Base-by-base conservation (phyloP, 495 filamentous ascomycete species). In the Trichodelitschia bisporula region DNA sequence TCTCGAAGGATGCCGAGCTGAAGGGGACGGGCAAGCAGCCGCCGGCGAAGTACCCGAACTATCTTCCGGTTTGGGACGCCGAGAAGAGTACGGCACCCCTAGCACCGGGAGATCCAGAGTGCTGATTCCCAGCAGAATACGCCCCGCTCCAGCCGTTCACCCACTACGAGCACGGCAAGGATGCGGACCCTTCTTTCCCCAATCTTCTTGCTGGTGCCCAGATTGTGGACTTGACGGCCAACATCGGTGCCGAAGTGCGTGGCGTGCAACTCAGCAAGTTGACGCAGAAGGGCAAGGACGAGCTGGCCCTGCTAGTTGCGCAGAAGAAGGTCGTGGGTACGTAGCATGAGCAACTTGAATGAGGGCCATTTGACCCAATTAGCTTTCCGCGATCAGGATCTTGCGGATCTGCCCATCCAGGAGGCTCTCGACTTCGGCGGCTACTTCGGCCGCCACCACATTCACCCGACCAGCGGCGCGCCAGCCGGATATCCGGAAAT, bases 371-470 rank as follows among this genome's bases (percentile, higher is more conserved):
- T 31, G 16, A 35, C 26, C 8, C 26, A 8, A 25, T 17, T 35
- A 62, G 76, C 66, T 2, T 84, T 90, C 59, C 59, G 71, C 16
- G 62, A 70, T 44, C 77, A 86, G 44, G 72, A 82, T 40, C 67
- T 90, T 36, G 69, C 69, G 29, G 61, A 76, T 37, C 49, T 83
- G n/a, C 56, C 71, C 3, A 78, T 84, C 35, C 47, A 59, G 19
- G 53, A 73, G 10, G 72, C 70, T 3, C 53, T 78, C 3, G 61
- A 75, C n/a, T 77, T 67, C 37, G 73, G 68, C 19, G 55, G 56
- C 5, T 78, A 86, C 46, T 90, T 84, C 48, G 77, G 78, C 17
- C 67, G 72, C 18, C 70, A 72, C 38, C 76, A 90, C 53, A 79
- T 86, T 45, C 76, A 86, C 43, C 78, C 74, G 2, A 73, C 75